Percentiles rank a stretch among this genome's conserved stretches.
Conservation (phyloP, 2,329 filamentous ascomycete species). For the Eutypa lata region DNA sequence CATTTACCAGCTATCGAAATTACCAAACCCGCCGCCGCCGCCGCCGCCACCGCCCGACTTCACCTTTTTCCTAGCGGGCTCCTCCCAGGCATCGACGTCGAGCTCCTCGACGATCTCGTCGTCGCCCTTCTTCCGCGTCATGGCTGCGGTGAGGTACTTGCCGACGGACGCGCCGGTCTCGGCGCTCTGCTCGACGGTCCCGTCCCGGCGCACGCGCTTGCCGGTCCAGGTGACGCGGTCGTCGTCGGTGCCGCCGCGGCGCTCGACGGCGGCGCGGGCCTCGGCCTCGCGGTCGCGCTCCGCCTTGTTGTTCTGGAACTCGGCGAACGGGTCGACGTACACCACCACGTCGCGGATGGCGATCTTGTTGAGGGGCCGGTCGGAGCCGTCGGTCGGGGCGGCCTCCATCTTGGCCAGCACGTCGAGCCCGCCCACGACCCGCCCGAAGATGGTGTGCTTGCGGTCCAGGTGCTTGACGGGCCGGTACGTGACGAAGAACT, state of each 20-base stretch:
- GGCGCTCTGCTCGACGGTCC: background rate
- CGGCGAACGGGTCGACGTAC: slow-evolving; percentile 91
- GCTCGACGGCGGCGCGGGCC: slow-evolving; percentile 59
- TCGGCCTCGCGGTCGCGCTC: slow-evolving; percentile 58
- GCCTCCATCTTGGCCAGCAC: slow-evolving; percentile 74
- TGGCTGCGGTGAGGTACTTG: slow-evolving; percentile 74
- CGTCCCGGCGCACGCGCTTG: background rate
- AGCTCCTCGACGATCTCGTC: slow-evolving; percentile 61
- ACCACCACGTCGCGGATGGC: slow-evolving; percentile 79
- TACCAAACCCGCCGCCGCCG: slow-evolving; percentile 78
- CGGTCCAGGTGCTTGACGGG: slow-evolving; percentile 80
- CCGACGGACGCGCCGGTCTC: slow-evolving; percentile 48
- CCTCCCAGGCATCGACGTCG: slow-evolving; percentile 61
- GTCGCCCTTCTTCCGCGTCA: slow-evolving; percentile 32
- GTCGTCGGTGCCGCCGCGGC: slow-evolving; percentile 74
- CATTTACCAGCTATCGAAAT: slow-evolving; percentile 90
- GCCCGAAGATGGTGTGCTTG: slow-evolving; percentile 96
- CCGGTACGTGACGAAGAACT: slow-evolving; percentile 93
- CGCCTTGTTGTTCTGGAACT: slow-evolving; percentile 75
- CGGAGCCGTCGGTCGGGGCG: slow-evolving; percentile 69
- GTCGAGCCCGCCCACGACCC: slow-evolving; percentile 73
- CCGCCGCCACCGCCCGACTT: slow-evolving; percentile 59
- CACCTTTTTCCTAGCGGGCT: slow-evolving; percentile 76
- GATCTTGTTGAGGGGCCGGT: slow-evolving; percentile 75
- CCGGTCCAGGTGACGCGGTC: slow-evolving; percentile 52